Evolutionary conservation across 2,329 filamentous ascomycete species (phyloP).

Genomic region (Cladosporium austrohemisphaericum): DNA sequence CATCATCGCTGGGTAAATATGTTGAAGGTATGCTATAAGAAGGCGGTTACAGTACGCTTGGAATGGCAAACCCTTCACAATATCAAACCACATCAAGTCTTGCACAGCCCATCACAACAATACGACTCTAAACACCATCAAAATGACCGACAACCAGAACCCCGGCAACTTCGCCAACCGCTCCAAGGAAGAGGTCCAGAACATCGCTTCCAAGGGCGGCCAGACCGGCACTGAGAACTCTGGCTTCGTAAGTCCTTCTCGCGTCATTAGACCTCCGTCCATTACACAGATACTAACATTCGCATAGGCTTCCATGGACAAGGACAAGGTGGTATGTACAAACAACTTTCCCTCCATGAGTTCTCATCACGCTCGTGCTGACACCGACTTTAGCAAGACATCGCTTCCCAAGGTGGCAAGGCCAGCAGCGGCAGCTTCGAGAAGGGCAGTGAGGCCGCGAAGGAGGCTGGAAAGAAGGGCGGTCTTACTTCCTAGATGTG

Average conservation of each 20-base stretch:
- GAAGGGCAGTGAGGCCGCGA: constrained; percentile 18
- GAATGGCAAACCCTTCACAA: no score
- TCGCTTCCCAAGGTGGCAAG: constrained; percentile 49
- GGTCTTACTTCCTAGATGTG: constrained; percentile 7
- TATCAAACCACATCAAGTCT: no score
- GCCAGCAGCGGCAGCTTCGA: constrained; percentile 25
- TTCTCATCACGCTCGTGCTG: no score
- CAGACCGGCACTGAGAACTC: constrained; percentile 31
- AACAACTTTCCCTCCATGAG: no score
- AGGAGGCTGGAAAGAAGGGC: constrained; percentile 22
- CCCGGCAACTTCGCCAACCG: constrained; percentile 53
- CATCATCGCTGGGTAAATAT: no score
- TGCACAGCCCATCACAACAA: neutral
- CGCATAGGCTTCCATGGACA: constrained; percentile 6
- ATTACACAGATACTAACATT: neutral
- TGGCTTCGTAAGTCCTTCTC: neutral
- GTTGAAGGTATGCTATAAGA: no score
- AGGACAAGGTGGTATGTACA: constrained; percentile 12
- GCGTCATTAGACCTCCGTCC: neutral
- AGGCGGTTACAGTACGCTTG: no score
- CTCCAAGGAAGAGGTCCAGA: constrained; percentile 46
- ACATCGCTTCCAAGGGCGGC: constrained; percentile 49
- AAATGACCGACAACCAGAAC: constrained; percentile 35
- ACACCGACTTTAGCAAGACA: constrained; percentile 28
- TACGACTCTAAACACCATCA: neutral